Evolutionary conservation across 169 alveolate species (phyloP).

Genomic region (Plasmodium chabaudi): DNA sequence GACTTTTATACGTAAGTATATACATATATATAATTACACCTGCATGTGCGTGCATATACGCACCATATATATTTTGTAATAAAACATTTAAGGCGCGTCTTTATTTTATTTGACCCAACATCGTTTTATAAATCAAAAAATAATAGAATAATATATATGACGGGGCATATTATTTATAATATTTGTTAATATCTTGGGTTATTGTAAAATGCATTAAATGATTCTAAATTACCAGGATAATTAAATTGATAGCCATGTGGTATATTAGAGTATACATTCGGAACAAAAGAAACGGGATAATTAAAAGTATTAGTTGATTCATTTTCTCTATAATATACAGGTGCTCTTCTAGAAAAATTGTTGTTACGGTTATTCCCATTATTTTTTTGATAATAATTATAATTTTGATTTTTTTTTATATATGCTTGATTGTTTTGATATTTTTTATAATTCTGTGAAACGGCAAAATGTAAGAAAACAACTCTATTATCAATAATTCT

Average conservation of each 20-base stretch:
- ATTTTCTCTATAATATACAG: slow-evolving; percentile 65
- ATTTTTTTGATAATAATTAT: slow-evolving; percentile 44
- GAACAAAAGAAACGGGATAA: slow-evolving; percentile 69
- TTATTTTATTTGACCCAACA: no score
- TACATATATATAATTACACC: slow-evolving; percentile 11
- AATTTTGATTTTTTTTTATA: slow-evolving; percentile 53
- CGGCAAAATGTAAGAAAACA: slow-evolving; percentile 81
- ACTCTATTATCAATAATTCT: slow-evolving; percentile 83
- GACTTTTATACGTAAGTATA: slow-evolving; percentile 10
- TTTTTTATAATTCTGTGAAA: slow-evolving; percentile 77
- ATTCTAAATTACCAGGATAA: slow-evolving; percentile 54
- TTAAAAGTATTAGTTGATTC: slow-evolving; percentile 61
- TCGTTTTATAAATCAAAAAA: no score
- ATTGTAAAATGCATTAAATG: slow-evolving; percentile 62
- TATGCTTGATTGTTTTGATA: slow-evolving; percentile 53
- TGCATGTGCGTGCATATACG: slow-evolving; percentile 1
- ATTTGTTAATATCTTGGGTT: slow-evolving; percentile 45
- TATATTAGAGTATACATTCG: slow-evolving; percentile 59
- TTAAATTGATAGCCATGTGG: slow-evolving; percentile 73
- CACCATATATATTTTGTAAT: slow-evolving; percentile 1
- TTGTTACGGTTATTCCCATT: slow-evolving; percentile 32
- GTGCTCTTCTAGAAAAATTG: slow-evolving; percentile 51
- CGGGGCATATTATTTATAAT: no score
- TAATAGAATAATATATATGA: no score
- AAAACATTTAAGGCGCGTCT: no score